Conservation (phyloP, 163 green algal genomes). For the Chlorella variabilis region DNA sequence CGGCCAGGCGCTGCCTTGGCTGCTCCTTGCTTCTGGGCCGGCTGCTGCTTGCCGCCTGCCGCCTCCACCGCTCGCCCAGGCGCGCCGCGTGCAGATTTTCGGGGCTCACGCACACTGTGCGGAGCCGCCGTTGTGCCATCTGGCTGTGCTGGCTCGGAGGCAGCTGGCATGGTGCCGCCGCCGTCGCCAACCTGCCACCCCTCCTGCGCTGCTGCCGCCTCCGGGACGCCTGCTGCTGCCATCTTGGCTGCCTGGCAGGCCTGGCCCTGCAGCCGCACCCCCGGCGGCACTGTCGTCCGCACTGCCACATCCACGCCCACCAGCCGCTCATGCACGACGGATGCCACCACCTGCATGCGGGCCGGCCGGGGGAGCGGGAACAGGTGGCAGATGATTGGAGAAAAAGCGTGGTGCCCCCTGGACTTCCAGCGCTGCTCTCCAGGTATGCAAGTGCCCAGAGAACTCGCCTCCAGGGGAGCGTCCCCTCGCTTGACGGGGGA, state of each 20-base stretch:
- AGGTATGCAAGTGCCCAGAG: no score
- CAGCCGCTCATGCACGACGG: constrained; percentile 49
- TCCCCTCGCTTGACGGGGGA: neutral
- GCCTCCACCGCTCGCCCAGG: neutral
- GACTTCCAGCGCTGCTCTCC: no score
- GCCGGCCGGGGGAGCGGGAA: no score
- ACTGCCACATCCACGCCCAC: constrained; percentile 54
- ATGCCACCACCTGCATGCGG: constrained; percentile 52
- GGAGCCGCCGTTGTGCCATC: neutral
- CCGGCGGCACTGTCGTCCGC: neutral
- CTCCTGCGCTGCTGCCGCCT: neutral
- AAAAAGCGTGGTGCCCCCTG: no score
- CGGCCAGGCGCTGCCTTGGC: neutral
- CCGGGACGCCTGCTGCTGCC: neutral
- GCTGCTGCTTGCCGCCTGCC: neutral
- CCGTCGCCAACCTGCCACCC: no score
- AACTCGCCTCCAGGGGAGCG: neutral
- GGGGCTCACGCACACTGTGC: neutral
- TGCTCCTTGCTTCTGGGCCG: neutral
- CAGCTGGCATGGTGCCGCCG: no score
- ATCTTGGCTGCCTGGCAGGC: neutral
- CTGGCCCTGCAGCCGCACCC: neutral
- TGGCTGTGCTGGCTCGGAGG: no score
- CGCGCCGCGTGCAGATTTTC: no score
- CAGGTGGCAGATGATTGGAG: no score